A percentile compares a stretch with the other conserved stretches of the same genome.
These are phyloP conservation scores for Yamadazyma epiphylla DNA, from an alignment of 1,139 yeast genomes.

Conservation along the genomic window DNA sequence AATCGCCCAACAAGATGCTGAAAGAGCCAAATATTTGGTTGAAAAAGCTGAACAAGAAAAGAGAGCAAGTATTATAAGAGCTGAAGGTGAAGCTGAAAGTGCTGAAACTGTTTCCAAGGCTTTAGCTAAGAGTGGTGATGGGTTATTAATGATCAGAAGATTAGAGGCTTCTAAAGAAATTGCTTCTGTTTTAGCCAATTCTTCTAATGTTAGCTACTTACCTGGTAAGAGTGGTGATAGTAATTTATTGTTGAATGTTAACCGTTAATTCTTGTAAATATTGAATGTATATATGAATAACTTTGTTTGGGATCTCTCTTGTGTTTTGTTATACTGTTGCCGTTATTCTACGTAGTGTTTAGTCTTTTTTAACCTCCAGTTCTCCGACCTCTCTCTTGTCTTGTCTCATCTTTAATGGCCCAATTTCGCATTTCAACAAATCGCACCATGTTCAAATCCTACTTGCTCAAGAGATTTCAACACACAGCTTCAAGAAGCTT, in stretches of 20 bases:
- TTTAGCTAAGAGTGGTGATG: constrained; percentile 92
- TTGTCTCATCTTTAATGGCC: too few species aligned
- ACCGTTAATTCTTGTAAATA: constrained; percentile 24
- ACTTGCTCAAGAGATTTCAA: constrained; percentile 4
- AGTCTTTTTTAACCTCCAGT: too few species aligned
- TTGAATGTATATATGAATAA: too few species aligned
- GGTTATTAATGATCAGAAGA: constrained; percentile 88
- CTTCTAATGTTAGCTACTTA: constrained; percentile 88
- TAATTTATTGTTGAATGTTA: constrained; percentile 37
- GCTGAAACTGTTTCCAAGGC: constrained; percentile 96
- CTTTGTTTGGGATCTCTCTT: too few species aligned
- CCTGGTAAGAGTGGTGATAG: constrained; percentile 47
- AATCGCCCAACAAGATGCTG: constrained; percentile 99
- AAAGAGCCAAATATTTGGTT: constrained; percentile 89
- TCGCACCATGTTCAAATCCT: background rate
- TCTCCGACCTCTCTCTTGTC: too few species aligned
- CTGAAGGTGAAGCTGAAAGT: constrained; percentile 99
- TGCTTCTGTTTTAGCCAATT: constrained; percentile 78
- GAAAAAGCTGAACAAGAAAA: constrained; percentile 98
- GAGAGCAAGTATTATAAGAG: constrained; percentile 90
- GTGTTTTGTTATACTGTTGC: too few species aligned
- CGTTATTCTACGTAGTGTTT: too few species aligned
- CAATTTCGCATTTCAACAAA: too few species aligned
- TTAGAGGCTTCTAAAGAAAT: constrained; percentile 96
- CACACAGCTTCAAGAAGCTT: constrained; percentile 14